These are phyloP conservation scores for Diutina catenulata DNA, from an alignment of 1,139 yeast genomes.

Conservation along the genomic window DNA sequence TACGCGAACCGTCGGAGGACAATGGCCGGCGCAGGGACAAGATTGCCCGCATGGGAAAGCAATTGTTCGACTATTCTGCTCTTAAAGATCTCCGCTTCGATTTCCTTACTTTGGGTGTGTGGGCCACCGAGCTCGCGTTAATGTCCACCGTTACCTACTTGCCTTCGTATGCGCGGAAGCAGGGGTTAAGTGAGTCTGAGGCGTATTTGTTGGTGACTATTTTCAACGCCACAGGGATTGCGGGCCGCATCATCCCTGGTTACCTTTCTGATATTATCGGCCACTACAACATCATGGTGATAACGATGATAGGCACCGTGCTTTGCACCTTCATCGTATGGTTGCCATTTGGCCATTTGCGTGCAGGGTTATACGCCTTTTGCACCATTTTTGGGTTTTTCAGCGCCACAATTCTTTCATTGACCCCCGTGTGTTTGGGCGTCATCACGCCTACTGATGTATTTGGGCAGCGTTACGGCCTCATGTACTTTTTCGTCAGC, in stretches of 20 bases:
- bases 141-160: slow-evolving; percentile 27
- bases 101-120: slow-evolving; percentile 8
- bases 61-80: slow-evolving; percentile 5
- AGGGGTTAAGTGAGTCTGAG: slow-evolving; percentile 26
- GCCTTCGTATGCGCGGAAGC: slow-evolving; percentile 36
- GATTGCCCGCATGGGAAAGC: not conserved
- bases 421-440: slow-evolving; percentile 30
- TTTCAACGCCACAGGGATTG: slow-evolving; percentile 27
- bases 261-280: slow-evolving; percentile 26
- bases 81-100: slow-evolving; percentile 7
- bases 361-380: slow-evolving; percentile 22
- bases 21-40: not conserved
- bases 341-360: slow-evolving; percentile 27
- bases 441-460: slow-evolving; percentile 26
- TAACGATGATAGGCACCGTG: slow-evolving; percentile 21
- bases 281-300: slow-evolving; percentile 26
- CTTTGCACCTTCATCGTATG: slow-evolving; percentile 23
- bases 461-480: slow-evolving; percentile 32
- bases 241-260: slow-evolving; percentile 30
- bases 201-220: slow-evolving; percentile 32
- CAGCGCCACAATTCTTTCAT: slow-evolving; percentile 19
- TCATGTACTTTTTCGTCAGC: slow-evolving; percentile 28
- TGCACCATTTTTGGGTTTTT: slow-evolving; percentile 25
- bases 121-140: slow-evolving; percentile 9
- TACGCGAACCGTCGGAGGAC: not conserved